Evolutionary conservation across 2,329 filamentous ascomycete species (phyloP).

Genomic region (Diaporthe sp.): DNA sequence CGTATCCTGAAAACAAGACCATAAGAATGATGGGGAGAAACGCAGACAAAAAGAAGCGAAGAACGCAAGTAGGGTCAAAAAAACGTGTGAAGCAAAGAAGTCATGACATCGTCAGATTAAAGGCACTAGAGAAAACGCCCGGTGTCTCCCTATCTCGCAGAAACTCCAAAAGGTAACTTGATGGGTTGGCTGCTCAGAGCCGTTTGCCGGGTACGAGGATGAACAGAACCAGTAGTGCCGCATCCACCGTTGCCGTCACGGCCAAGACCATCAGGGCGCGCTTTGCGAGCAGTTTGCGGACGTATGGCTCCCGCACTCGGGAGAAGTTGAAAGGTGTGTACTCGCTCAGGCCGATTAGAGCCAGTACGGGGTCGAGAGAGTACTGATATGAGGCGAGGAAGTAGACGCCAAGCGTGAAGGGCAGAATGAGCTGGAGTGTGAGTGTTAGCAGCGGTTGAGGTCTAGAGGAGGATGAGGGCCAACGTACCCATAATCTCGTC

Average conservation of each 20-base stretch:
- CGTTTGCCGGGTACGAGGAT: slow-evolving; percentile 94
- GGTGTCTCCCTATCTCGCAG: slow-evolving; percentile 6
- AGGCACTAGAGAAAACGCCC: slow-evolving; percentile 14
- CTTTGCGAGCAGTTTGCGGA: slow-evolving; percentile 86
- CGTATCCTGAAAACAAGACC: slow-evolving; percentile 34
- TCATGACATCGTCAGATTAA: slow-evolving; percentile 31
- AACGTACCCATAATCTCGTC: slow-evolving; percentile 87
- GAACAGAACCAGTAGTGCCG: slow-evolving; percentile 89
- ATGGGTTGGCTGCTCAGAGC: slow-evolving; percentile 62
- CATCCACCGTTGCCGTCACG: slow-evolving; percentile 82
- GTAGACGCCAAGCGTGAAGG: slow-evolving; percentile 93
- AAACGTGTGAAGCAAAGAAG: slow-evolving; percentile 20
- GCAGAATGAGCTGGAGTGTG: slow-evolving; percentile 75
- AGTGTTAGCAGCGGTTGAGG: slow-evolving; percentile 39
- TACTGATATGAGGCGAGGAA: slow-evolving; percentile 94
- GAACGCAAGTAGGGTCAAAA: not conserved
- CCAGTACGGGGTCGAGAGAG: slow-evolving; percentile 91
- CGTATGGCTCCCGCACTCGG: slow-evolving; percentile 89
- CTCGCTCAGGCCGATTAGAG: slow-evolving; percentile 90
- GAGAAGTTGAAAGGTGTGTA: slow-evolving; percentile 97
- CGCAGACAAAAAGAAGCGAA: slow-evolving; percentile 8
- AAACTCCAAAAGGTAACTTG: not conserved
- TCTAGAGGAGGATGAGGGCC: not conserved
- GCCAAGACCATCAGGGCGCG: slow-evolving; percentile 85
- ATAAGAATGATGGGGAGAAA: not conserved